phyloP scores from a whole-genome alignment of 495 filamentous ascomycete genomes.

The Aspergillus avenaceus region DNA sequence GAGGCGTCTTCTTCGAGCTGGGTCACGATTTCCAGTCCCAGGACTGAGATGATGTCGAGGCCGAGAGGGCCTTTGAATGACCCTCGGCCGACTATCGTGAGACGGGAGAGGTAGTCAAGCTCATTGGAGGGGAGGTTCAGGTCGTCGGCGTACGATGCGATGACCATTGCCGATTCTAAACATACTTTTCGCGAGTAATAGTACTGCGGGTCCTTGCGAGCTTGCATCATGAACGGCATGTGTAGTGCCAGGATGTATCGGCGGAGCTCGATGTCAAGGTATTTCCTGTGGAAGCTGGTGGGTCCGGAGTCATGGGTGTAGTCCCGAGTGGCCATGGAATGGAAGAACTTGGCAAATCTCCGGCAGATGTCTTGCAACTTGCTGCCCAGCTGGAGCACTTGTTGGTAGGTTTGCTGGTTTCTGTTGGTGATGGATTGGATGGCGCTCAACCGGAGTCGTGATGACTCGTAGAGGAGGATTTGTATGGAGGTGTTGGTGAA shows the following conservation, averaged over 20 bases:
- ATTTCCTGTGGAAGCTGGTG: slow-evolving; percentile 16
- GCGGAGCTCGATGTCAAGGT: slow-evolving; percentile 36
- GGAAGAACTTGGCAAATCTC: slow-evolving; percentile 11
- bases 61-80: slow-evolving; percentile 20
- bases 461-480: slow-evolving; percentile 34
- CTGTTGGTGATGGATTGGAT: slow-evolving; percentile 32
- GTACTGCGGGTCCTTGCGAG: slow-evolving; percentile 37
- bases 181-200: slow-evolving; percentile 46
- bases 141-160: slow-evolving; percentile 16
- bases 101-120: slow-evolving; percentile 10
- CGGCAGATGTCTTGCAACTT: slow-evolving; percentile 12
- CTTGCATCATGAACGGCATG: slow-evolving; percentile 37
- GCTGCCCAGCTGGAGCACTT: slow-evolving; percentile 18
- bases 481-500: slow-evolving; percentile 47
- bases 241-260: slow-evolving; percentile 45
- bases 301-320: slow-evolving; percentile 10
- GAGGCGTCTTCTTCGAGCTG: slow-evolving; percentile 18
- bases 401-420: slow-evolving; percentile 33
- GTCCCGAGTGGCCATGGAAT: no score
- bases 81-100: slow-evolving; percentile 9
- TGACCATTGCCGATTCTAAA: slow-evolving; percentile 30
- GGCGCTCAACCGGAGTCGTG: slow-evolving; percentile 33
- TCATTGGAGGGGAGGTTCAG: slow-evolving; percentile 6
- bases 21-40: slow-evolving; percentile 19
- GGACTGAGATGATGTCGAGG: slow-evolving; percentile 17